Conservation (phyloP, 108 stramenopile species). For the Schizochytrium sp. region DNA sequence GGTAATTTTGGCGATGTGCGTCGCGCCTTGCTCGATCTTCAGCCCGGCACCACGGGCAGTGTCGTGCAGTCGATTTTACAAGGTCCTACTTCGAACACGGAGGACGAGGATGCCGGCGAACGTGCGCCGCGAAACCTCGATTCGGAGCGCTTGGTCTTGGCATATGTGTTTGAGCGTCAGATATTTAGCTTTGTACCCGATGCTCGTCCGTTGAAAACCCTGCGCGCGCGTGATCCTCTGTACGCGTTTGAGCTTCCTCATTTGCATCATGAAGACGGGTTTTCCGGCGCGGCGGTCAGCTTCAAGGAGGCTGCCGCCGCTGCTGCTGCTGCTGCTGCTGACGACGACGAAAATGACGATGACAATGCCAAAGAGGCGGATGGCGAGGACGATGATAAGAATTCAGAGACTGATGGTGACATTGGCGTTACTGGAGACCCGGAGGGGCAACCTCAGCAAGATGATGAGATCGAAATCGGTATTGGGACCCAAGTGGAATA, state of each 20-base stretch:
- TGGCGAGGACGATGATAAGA: background rate
- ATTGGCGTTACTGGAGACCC: too few relatives aligned
- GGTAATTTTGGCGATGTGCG: background rate
- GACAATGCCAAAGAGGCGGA: background rate
- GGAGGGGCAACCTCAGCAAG: too few relatives aligned
- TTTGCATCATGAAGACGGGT: constrained; percentile 40
- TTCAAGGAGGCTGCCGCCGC: background rate
- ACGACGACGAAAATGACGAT: constrained; percentile 23
- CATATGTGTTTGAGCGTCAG: background rate
- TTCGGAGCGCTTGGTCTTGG: background rate
- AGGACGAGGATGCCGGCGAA: background rate
- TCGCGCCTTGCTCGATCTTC: background rate
- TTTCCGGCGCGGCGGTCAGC: background rate
- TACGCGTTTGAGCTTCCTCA: constrained; percentile 60
- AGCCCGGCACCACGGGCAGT: background rate
- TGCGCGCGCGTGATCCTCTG: constrained; percentile 41
- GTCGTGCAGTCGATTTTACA: background rate
- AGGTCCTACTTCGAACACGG: too few relatives aligned
- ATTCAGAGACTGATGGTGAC: too few relatives aligned
- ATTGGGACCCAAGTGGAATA: too few relatives aligned
- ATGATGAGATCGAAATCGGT: too few relatives aligned
- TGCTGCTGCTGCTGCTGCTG: background rate
- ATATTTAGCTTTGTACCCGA: constrained; percentile 22
- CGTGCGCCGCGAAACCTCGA: background rate
- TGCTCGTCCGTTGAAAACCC: constrained; percentile 39